Evolutionary conservation across 2,329 filamentous ascomycete species (phyloP).

Genomic region (Cercospora berteroae): DNA sequence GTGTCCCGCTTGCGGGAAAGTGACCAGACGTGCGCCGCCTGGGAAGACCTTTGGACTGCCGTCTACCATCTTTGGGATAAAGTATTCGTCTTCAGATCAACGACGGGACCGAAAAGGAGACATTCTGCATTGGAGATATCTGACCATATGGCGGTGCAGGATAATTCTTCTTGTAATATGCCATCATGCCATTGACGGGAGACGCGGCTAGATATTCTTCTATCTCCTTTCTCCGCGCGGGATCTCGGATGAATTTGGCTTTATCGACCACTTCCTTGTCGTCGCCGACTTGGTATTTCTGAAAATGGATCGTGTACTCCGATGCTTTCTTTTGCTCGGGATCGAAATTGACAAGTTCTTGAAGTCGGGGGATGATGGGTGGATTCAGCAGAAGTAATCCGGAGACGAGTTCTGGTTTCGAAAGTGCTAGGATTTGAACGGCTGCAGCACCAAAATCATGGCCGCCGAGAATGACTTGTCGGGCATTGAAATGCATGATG

Average conservation of each 20-base stretch:
- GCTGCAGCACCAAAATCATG: background rate
- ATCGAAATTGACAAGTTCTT: conserved; percentile 2
- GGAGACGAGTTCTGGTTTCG: background rate
- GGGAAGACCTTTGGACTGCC: background rate
- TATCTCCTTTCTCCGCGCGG: conserved; percentile 3
- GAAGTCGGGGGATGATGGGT: background rate
- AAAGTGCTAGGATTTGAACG: background rate
- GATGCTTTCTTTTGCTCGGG: conserved; percentile 11
- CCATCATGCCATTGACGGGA: conserved; percentile 12
- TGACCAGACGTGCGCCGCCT: background rate
- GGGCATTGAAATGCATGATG: background rate
- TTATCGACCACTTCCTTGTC: conserved; percentile 11
- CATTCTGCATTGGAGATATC: conserved; percentile 1
- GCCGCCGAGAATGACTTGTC: background rate
- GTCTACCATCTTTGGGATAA: background rate
- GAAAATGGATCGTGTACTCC: conserved; percentile 1
- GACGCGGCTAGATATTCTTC: conserved; percentile 4
- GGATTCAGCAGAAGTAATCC: conserved; percentile 6
- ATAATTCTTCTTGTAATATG: conserved; percentile 9
- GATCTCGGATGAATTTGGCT: conserved; percentile 1
- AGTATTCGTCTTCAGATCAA: conserved; percentile 2
- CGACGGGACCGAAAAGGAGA: background rate
- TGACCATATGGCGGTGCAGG: conserved; percentile 8
- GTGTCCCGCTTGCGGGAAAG: conserved; percentile 4
- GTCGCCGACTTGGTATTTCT: conserved; percentile 1